Conservation (phyloP, 2,329 filamentous ascomycete species). For the Karstenula rhodostoma region DNA sequence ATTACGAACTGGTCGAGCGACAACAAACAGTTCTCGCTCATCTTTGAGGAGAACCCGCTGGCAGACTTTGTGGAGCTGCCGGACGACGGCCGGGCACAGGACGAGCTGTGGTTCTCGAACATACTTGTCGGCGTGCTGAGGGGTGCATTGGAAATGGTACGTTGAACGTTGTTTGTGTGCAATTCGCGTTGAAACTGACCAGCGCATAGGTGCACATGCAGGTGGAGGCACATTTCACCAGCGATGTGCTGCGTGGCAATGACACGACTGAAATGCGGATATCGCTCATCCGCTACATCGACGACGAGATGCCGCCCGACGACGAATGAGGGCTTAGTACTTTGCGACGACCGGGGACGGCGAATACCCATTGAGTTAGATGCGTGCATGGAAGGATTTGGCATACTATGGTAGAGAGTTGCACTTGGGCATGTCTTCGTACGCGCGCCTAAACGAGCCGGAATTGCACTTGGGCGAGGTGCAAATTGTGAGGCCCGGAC, state of each 20-base stretch:
- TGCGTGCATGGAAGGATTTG: slow-evolving; percentile 12
- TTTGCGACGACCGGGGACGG: background rate
- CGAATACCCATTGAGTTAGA: slow-evolving; percentile 18
- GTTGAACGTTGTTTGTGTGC: slow-evolving; percentile 2
- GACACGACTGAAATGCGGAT: slow-evolving; percentile 98
- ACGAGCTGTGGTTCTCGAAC: slow-evolving; percentile 98
- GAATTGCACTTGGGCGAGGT: slow-evolving; percentile 6
- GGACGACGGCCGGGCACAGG: slow-evolving; percentile 92
- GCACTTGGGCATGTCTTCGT: background rate
- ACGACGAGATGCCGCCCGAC: slow-evolving; percentile 95
- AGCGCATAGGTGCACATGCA: slow-evolving; percentile 82
- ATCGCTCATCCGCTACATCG: slow-evolving; percentile 89
- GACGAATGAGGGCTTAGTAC: slow-evolving; percentile 72
- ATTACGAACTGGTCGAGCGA: slow-evolving; percentile 97
- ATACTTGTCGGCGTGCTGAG: slow-evolving; percentile 92
- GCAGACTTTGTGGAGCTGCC: slow-evolving; percentile 98
- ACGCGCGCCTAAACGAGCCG: background rate
- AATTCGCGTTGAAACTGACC: slow-evolving; percentile 15
- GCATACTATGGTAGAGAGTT: slow-evolving; percentile 14
- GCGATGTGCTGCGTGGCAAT: slow-evolving; percentile 89
- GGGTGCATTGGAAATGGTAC: slow-evolving; percentile 93
- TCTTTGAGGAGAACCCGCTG: slow-evolving; percentile 96
- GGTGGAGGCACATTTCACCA: slow-evolving; percentile 95
- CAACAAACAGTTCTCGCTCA: slow-evolving; percentile 93
- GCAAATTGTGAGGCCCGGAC: slow-evolving; percentile 2